These are phyloP conservation scores for Hordeum pubiflorum DNA, from an alignment of 202 grass and related monocot species.

Conservation along the genomic window DNA sequence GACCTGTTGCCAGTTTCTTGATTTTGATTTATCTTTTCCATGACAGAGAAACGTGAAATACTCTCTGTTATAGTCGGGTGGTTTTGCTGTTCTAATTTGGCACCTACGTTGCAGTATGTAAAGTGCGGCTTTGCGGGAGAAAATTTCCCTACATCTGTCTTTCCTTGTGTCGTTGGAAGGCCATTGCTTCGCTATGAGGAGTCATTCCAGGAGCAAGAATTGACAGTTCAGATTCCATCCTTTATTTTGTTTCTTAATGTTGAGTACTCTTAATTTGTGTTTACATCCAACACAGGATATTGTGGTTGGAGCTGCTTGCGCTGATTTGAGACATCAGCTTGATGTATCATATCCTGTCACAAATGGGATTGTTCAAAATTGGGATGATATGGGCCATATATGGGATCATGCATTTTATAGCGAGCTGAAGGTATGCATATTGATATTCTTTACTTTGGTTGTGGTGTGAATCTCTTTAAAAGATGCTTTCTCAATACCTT, in stretches of 20 bases:
- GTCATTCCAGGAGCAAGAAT: conserved; percentile 81
- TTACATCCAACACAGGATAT: conserved; percentile 56
- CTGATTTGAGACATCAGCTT: conserved; percentile 87
- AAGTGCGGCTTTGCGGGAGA: conserved; percentile 95
- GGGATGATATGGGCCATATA: conserved; percentile 98
- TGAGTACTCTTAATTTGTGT: neutral
- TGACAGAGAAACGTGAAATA: neutral
- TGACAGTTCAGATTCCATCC: conserved; percentile 43
- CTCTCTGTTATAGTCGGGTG: neutral
- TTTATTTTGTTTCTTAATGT: neutral
- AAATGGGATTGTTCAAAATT: conserved; percentile 97
- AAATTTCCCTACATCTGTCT: conserved; percentile 90
- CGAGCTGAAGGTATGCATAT: conserved; percentile 71
- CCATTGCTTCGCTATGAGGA: conserved; percentile 90
- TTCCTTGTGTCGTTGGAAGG: conserved; percentile 83
- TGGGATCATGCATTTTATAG: conserved; percentile 98
- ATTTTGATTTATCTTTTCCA: neutral
- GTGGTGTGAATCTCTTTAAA: neutral
- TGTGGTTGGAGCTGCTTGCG: conserved; percentile 94
- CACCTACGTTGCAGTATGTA: conserved; percentile 62
- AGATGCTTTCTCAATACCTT: neutral
- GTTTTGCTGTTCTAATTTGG: conserved; percentile 9
- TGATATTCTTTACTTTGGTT: conserved; percentile 23
- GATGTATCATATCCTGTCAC: conserved; percentile 93
- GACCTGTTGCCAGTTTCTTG: neutral